Base-by-base conservation (phyloP, 73 alveolate genomes). In the Paramecium bursaria region DNA sequence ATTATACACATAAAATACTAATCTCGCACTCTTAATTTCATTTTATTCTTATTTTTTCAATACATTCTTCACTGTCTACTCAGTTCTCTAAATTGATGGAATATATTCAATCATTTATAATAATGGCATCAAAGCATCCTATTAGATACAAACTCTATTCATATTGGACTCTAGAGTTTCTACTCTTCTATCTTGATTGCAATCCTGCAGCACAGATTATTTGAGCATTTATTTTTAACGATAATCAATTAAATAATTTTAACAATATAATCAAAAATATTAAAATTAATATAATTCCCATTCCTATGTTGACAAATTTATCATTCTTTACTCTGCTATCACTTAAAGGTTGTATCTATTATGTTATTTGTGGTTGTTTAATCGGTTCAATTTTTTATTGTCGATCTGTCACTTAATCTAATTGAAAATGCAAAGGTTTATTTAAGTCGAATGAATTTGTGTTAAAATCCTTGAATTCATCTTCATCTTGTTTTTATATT, bases 81-180 rank as follows among this genome's bases (percentile, higher is more conserved):
- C 89, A 7, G 67, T 30, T 39, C 33, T 33, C 54, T 79, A 47
- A 17, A 79, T 79, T 53, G 67, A 61, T 31, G 89, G 89, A 13
- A 79, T 48, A 9, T 79, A 79, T 42, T 79, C 89, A 19, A 73
- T 73, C 75, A 79, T 50, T 21, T 79, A 39, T 26, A 79, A 73
- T 21, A 79, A 25, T 22, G 89, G 89, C 25, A 79, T 54, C 1
- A 79, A 46, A n/a, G 89, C 89, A 35, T 79, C 89, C 6, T 79
- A 53, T 47, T 79, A 39, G 25, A 79, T 25, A 55, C 85, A 33
- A 4, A 79, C 73, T 39, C 89, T 53, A 39, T 79, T 79, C 25
- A 79, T 39, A 79, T 79, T 73, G 26, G 74, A 52, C 50, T 48
- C 73, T 46, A 79, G 19, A 48, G 35, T 14, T 4, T 42, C 82